Evolutionary conservation across 2,329 filamentous ascomycete genomes (phyloP), one percentile per base, ranked within the genome.

Genomic region (Emergomyces pasteurianus): DNA sequence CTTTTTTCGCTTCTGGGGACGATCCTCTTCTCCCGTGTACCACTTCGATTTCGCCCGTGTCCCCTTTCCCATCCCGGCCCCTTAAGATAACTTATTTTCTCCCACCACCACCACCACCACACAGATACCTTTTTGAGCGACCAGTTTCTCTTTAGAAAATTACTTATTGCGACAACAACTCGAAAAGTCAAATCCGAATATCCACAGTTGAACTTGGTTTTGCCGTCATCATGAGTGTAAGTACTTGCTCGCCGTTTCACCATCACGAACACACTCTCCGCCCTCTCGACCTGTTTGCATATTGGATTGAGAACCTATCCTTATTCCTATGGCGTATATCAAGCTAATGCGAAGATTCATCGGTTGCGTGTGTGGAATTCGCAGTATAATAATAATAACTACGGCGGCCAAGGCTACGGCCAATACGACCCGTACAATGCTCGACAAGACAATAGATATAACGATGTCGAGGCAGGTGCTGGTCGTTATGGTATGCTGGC

Each of bases 391-490:
- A 69, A 69, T 61, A 66, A 66, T 60, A 67, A 65, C 59, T 67
- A 71, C 60, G 70, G 55, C 26, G 67, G 62, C 61, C 59, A 58
- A 43, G 76, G 78, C 68, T 82, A 81, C 69, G 79, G 78, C 70
- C 78, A 81, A 64, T 82, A 79, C 70, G 81, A 83, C 71, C 81
- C 81, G 57, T 84, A 83, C 68, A 71, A 72, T 60, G 65, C 68
- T 62, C 67, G 71, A 62, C 72, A 59, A 61, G 71, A 72, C 63
- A 68, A 66, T 42, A 68, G 70, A 63, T 70, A 66, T 36, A 65
- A 70, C 54, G 68, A 69, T 61, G 64, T 65, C 61, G 68, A 68
- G 62, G 68, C 72, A 63, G 66, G 65, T 60, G 67, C 72, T 59
- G 67, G 67, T 53, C 66, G 67, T 61, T 68, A 65, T 31, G 58